These are phyloP conservation scores for Cercophora sp. DNA, from an alignment of 495 filamentous ascomycete genomes.

Conservation along the genomic window DNA sequence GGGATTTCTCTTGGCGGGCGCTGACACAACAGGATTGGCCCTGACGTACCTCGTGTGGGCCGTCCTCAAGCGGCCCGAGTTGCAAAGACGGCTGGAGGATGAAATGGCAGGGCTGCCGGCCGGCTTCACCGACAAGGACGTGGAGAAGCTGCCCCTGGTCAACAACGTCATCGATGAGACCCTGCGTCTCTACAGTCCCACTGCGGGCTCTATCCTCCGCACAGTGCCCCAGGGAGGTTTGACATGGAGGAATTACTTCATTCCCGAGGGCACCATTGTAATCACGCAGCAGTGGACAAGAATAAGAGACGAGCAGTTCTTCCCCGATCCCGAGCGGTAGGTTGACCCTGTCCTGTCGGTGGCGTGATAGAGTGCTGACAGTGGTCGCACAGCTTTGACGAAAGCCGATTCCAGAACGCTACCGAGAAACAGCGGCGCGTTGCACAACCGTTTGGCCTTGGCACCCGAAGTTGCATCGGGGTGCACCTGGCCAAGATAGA, in stretches of 20 bases:
- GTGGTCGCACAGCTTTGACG: constrained; percentile 22
- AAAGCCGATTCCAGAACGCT: constrained; percentile 31
- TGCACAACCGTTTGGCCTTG: constrained; percentile 52
- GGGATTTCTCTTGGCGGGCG: constrained; percentile 47
- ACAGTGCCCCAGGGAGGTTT: constrained; percentile 20
- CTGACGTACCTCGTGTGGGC: constrained; percentile 42
- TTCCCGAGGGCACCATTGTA: constrained; percentile 32
- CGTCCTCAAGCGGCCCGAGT: constrained; percentile 26
- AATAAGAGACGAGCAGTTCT: constrained; percentile 33
- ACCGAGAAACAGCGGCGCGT: constrained; percentile 50
- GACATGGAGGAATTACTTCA: constrained; percentile 22
- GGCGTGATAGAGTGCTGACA: background rate
- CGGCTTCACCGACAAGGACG: constrained; percentile 35
- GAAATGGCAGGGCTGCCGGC: constrained; percentile 37
- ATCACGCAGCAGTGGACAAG: constrained; percentile 38
- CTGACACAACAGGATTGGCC: constrained; percentile 47
- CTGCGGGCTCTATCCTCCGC: constrained; percentile 43
- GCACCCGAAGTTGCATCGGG: constrained; percentile 33
- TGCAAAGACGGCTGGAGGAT: constrained; percentile 37
- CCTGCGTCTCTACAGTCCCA: constrained; percentile 52
- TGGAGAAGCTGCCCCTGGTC: constrained; percentile 45
- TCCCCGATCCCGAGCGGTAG: constrained; percentile 25
- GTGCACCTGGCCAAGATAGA: constrained; percentile 33
- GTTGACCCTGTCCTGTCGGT: background rate
- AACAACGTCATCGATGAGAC: constrained; percentile 53